These are phyloP conservation scores for Solanum chilense DNA, from an alignment of 257 asterid species.

Conservation along the genomic window DNA sequence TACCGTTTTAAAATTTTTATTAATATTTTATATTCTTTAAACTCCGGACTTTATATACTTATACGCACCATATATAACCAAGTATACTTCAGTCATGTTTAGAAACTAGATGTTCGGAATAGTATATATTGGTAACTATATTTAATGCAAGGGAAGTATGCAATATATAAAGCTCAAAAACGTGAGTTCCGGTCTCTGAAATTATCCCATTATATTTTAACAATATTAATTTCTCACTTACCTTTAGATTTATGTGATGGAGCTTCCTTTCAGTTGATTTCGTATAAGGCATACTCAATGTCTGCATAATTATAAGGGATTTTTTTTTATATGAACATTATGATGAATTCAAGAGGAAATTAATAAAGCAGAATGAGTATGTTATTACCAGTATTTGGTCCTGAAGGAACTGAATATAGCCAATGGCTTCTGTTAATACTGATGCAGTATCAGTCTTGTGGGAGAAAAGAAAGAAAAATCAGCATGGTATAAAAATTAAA, in stretches of 20 bases:
- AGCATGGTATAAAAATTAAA: constrained; percentile 3
- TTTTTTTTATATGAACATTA: not conserved
- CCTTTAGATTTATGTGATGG: not conserved
- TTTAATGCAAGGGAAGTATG: not conserved
- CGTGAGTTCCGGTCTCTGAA: not conserved
- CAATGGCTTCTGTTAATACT: constrained; percentile 26
- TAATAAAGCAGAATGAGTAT: not conserved
- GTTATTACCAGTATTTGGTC: constrained; percentile 14
- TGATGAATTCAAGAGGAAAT: not conserved
- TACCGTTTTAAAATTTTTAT: too few species aligned
- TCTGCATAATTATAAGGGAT: constrained; percentile 4
- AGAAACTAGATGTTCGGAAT: not conserved
- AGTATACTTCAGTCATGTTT: not conserved
- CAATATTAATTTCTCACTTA: not conserved
- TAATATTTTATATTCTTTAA: too few species aligned
- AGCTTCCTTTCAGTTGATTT: constrained; percentile 6
- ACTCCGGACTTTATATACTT: too few species aligned
- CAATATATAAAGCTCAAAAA: not conserved
- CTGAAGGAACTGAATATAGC: constrained; percentile 26
- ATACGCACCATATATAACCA: too few species aligned
- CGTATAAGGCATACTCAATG: constrained; percentile 9
- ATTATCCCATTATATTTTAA: not conserved
- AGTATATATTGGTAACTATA: not conserved
- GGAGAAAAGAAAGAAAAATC: not conserved
- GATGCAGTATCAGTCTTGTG: constrained; percentile 29